These are phyloP conservation scores for Fusarium sororula DNA, from an alignment of 2,329 filamentous ascomycete genomes.

Conservation along the genomic window DNA sequence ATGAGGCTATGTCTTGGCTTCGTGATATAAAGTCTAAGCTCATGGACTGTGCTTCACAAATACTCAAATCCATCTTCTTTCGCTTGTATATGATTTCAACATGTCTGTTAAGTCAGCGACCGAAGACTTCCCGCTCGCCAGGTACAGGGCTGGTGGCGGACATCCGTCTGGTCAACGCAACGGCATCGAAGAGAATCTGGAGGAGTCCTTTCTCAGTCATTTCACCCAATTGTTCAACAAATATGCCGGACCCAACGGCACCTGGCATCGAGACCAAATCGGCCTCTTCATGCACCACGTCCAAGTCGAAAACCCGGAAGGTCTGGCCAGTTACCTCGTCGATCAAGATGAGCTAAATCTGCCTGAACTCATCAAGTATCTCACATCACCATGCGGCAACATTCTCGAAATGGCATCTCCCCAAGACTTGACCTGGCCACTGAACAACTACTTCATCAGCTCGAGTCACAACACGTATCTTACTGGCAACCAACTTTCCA, in stretches of 20 bases:
- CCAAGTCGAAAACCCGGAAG: conserved; percentile 1
- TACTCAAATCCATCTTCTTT: too few species aligned
- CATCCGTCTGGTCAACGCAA: background rate
- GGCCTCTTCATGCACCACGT: conserved; percentile 11
- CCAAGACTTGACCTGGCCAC: conserved; percentile 69
- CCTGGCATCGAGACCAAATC: background rate
- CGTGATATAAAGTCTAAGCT: background rate
- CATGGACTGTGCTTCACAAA: too few species aligned
- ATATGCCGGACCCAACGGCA: background rate
- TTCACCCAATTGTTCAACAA: conserved; percentile 2
- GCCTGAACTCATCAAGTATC: background rate
- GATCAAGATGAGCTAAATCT: background rate
- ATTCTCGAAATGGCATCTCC: conserved; percentile 3
- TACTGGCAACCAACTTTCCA: conserved; percentile 83
- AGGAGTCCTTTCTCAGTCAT: background rate
- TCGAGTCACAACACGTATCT: conserved; percentile 96
- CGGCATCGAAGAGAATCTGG: background rate
- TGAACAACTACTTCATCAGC: conserved; percentile 92
- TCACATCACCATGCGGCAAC: conserved; percentile 8
- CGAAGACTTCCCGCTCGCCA: background rate
- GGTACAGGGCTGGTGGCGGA: background rate
- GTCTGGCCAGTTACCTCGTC: background rate
- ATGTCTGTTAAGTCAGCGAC: too few species aligned
- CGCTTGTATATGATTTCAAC: accelerated
- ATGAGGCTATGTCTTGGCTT: background rate